A percentile compares a stretch with the other conserved stretches of the same genome.
These are phyloP conservation scores for Xerocomus cyaneibrunnescens DNA, from an alignment of 1,284 basidiomycete species.

Conservation along the genomic window DNA sequence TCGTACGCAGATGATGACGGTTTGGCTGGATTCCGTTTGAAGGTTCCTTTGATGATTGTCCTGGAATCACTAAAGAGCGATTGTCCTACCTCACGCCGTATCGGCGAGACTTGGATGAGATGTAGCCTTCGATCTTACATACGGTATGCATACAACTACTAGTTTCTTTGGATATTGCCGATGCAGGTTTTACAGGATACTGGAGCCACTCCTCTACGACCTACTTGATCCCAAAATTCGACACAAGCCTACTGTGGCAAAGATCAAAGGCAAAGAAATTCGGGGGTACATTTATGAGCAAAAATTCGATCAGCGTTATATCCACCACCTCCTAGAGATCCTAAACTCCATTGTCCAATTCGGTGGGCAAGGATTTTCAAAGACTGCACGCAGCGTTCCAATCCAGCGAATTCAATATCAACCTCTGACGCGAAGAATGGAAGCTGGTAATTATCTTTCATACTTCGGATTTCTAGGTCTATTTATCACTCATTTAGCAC, in stretches of 20 bases:
- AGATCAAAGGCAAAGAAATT: conserved; percentile 65
- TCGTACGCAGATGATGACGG: conserved; percentile 74
- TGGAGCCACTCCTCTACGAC: conserved; percentile 85
- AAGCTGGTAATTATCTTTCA: conserved; percentile 45
- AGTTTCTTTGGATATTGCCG: conserved; percentile 2
- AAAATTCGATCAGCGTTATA: conserved; percentile 75
- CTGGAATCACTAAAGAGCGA: conserved; percentile 80
- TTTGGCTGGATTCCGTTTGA: conserved; percentile 78
- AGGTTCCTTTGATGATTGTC: conserved; percentile 84
- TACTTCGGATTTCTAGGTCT: conserved; percentile 2
- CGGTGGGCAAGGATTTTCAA: conserved; percentile 85
- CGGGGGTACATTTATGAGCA: conserved; percentile 67
- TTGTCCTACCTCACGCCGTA: conserved; percentile 69
- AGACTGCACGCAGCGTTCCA: conserved; percentile 59
- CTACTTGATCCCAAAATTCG: conserved; percentile 70
- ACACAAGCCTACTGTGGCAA: conserved; percentile 48
- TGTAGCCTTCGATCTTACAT: conserved; percentile 89
- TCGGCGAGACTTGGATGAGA: conserved; percentile 95
- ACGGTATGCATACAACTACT: conserved; percentile 51
- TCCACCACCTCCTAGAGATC: conserved; percentile 72
- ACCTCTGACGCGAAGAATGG: conserved; percentile 58
- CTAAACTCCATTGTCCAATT: conserved; percentile 79
- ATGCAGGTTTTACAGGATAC: conserved; percentile 49
- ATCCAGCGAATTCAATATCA: conserved; percentile 63
- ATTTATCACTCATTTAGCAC: conserved; percentile 40